Evolutionary conservation across 2,329 filamentous ascomycete genomes (phyloP).

Genomic region (Hypoxylon sp.): DNA sequence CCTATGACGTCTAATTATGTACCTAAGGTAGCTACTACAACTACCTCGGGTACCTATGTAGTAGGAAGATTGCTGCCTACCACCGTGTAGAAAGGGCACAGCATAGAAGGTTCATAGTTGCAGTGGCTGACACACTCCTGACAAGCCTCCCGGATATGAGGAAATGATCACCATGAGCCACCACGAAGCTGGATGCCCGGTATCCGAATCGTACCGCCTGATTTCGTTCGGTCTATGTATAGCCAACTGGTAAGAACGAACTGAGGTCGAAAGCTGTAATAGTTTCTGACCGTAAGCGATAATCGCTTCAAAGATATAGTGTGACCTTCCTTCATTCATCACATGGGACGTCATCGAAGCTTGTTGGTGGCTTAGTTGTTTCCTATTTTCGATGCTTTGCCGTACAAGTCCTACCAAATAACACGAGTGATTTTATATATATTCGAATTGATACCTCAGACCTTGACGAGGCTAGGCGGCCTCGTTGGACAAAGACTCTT

Average conservation of each 20-base stretch:
- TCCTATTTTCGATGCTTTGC: slow-evolving; percentile 2
- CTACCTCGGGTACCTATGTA: neutral
- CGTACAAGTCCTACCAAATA: slow-evolving; percentile 2
- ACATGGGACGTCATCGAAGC: slow-evolving; percentile 23
- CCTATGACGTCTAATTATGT: neutral
- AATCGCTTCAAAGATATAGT: slow-evolving; percentile 10
- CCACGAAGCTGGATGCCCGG: slow-evolving; percentile 1
- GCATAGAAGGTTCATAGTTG: neutral
- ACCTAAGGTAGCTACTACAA: neutral
- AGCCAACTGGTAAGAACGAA: slow-evolving; percentile 21
- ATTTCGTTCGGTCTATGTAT: neutral
- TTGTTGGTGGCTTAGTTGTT: slow-evolving; percentile 17
- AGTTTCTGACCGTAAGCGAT: slow-evolving; percentile 3
- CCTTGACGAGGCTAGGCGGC: slow-evolving; percentile 1
- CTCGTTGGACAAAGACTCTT: neutral
- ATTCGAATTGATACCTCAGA: slow-evolving; percentile 2
- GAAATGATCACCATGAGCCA: neutral
- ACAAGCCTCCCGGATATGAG: neutral
- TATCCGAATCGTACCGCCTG: neutral
- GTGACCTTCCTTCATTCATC: slow-evolving; percentile 29
- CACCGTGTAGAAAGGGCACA: neutral
- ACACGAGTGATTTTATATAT: slow-evolving; percentile 10
- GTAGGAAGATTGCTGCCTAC: neutral
- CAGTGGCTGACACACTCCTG: neutral
- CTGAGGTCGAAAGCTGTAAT: neutral